Evolutionary conservation across 306 rosid genomes (phyloP), one percentile per base, ranked within the genome.

Genomic region (Cicer arietinum): DNA sequence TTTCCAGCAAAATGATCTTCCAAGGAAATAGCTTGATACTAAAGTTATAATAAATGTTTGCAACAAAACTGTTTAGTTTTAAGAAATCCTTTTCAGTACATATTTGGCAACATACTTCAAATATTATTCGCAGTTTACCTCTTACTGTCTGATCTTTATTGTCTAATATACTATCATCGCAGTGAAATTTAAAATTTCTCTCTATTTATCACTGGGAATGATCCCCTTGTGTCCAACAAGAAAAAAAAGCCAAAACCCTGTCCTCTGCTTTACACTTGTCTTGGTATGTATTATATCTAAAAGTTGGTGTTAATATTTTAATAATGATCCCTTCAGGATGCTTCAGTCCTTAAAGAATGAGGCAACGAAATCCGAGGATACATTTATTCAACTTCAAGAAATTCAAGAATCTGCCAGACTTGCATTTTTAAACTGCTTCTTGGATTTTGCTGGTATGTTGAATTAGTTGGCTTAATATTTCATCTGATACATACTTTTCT

Each of bases 321-420:
- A 69, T 71, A 61, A 69, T 78, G 53, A 18, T 75, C 58, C 73
- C 74, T 81, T 84, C 90, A 95, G 99, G 84, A 82, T 95, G 98
- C 85, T 92, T 85, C 89, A 77, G 75, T 83, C 93, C 73, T 76
- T 95, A 80, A 86, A 80, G 76, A 95, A 76, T 48, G 97, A 95
- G 82, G 99, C 99, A 52, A 68, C 83, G n/a, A 95, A 87, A 84
- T 92, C 97, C 3, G 97, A 95, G 82, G 98, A 95, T 75, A 85
- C 85, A 82, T 90, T 85, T 85, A 70, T 79, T 53, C 98, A 85
- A 74, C 89, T 90, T 81, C 98, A 95, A 85, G 99, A 95, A 76
- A 89, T 85, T 72, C 98, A 95, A 80, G 99, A 92, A 83, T 90
- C 99, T 86, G 89, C 89, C 81, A 88, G 99, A 88, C 91, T 95